These are phyloP conservation scores for Boletus mariae DNA, from an alignment of 1,284 basidiomycete genomes.

Conservation along the genomic window DNA sequence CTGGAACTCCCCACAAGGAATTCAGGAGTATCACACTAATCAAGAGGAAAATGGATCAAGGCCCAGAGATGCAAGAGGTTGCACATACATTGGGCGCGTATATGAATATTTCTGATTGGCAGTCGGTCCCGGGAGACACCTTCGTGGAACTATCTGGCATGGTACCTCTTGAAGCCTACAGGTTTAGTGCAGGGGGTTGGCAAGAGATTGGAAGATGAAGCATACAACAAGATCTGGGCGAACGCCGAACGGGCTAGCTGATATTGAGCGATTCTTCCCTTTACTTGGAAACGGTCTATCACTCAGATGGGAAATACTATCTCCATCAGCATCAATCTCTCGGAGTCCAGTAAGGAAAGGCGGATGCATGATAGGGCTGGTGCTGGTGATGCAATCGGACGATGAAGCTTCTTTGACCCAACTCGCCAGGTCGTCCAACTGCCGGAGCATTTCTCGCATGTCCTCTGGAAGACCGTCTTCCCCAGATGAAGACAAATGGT, in stretches of 20 bases:
- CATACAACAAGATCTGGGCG: constrained; percentile 16
- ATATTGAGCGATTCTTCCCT: constrained; percentile 24
- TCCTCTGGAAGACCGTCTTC: constrained; percentile 25
- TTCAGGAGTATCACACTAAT: constrained; percentile 27
- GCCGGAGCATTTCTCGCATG: constrained; percentile 26
- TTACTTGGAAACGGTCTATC: constrained; percentile 7
- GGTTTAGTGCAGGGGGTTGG: constrained; percentile 1
- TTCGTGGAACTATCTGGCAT: not conserved
- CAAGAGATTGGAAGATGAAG: not conserved
- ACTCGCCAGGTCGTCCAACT: constrained; percentile 30
- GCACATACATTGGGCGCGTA: constrained; percentile 25
- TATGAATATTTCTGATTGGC: constrained; percentile 23
- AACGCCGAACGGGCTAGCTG: not conserved
- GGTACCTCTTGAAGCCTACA: constrained; percentile 9
- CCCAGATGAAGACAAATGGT: not conserved
- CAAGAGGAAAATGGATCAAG: not conserved
- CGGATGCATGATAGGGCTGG: constrained; percentile 4
- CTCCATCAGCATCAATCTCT: not conserved
- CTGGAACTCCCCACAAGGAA: constrained; percentile 32
- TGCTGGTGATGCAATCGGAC: constrained; percentile 8
- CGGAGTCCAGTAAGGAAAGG: not conserved
- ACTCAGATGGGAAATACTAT: not conserved
- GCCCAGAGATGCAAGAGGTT: not conserved
- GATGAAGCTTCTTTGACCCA: constrained; percentile 28
- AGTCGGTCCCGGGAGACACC: not conserved